Conservation (phyloP, 257 asterid species). For the Lantana camara region DNA sequence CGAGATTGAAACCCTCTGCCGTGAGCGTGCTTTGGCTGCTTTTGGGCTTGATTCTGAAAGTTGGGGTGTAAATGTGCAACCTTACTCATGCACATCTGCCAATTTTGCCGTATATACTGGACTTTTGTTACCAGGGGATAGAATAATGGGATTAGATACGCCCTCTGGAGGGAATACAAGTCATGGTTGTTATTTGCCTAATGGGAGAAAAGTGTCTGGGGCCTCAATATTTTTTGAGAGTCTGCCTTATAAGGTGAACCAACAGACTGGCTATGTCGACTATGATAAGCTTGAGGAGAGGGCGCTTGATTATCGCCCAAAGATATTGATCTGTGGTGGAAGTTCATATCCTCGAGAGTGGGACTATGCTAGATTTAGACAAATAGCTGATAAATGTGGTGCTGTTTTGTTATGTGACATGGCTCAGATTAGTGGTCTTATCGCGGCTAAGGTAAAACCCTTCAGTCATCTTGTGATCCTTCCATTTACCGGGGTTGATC, state of each 20-base stretch:
- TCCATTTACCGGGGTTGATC: not conserved
- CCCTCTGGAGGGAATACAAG: conserved; percentile 94
- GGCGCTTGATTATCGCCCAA: conserved; percentile 89
- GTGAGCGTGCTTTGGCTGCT: conserved; percentile 74
- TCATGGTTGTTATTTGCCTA: conserved; percentile 81
- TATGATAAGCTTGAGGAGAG: conserved; percentile 85
- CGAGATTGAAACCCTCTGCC: conserved; percentile 76
- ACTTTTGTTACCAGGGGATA: conserved; percentile 75
- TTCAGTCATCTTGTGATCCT: not conserved
- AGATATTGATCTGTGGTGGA: conserved; percentile 90
- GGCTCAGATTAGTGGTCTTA: conserved; percentile 92
- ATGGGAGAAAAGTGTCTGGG: conserved; percentile 84
- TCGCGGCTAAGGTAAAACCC: conserved; percentile 78
- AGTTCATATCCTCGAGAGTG: conserved; percentile 90
- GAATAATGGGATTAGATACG: conserved; percentile 93
- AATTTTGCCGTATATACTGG: conserved; percentile 89
- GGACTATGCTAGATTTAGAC: conserved; percentile 80
- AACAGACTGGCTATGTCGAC: conserved; percentile 78
- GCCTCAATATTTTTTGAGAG: conserved; percentile 87
- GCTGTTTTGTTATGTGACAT: conserved; percentile 85
- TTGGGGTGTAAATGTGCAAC: conserved; percentile 96
- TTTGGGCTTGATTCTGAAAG: conserved; percentile 66
- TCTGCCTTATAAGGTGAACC: conserved; percentile 76
- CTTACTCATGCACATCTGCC: conserved; percentile 87
- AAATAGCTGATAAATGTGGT: conserved; percentile 86